A percentile compares a stretch with the other conserved stretches of the same genome.
Evolutionary conservation across 768 basidiomycete species (phyloP).

Genomic region (Dentipellis sp.): DNA sequence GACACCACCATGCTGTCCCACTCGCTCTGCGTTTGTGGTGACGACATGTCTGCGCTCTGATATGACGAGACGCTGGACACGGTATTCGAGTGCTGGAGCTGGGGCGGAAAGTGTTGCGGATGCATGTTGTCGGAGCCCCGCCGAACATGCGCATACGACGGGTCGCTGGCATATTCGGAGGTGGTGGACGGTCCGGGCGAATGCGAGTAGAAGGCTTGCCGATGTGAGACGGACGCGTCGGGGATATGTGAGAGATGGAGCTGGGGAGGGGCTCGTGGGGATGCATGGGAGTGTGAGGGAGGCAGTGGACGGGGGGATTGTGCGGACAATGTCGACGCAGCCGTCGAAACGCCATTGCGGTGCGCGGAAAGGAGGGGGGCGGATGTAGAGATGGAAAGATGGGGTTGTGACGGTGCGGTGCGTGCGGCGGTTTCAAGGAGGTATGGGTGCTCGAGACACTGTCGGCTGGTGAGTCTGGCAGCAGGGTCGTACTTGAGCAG

Average conservation of each 20-base stretch:
- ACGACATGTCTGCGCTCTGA: constrained; percentile 10
- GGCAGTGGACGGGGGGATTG: constrained; percentile 12
- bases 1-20: constrained; percentile 58
- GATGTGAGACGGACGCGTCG: constrained; percentile 11
- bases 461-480: constrained; percentile 71
- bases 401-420: constrained; percentile 6
- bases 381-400: constrained; percentile 24
- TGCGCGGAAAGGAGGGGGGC: constrained; percentile 15
- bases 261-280: not conserved
- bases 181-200: not conserved
- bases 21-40: constrained; percentile 19
- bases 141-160: constrained; percentile 6
- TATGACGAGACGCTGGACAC: constrained; percentile 11
- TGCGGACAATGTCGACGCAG: constrained; percentile 9
- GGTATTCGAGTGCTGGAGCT: constrained; percentile 12
- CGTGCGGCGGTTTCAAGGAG: constrained; percentile 68
- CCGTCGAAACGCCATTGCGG: constrained; percentile 16
- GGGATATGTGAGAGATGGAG: constrained; percentile 2
- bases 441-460: constrained; percentile 87
- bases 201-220: constrained; percentile 10
- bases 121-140: constrained; percentile 2
- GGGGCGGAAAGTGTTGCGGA: constrained; percentile 8
- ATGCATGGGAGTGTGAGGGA: constrained; percentile 4
- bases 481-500: constrained; percentile 90
- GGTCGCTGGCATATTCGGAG: constrained; percentile 5